Evolutionary conservation across 2,329 filamentous ascomycete species (phyloP).

Genomic region (Beauveria brongniartii): DNA sequence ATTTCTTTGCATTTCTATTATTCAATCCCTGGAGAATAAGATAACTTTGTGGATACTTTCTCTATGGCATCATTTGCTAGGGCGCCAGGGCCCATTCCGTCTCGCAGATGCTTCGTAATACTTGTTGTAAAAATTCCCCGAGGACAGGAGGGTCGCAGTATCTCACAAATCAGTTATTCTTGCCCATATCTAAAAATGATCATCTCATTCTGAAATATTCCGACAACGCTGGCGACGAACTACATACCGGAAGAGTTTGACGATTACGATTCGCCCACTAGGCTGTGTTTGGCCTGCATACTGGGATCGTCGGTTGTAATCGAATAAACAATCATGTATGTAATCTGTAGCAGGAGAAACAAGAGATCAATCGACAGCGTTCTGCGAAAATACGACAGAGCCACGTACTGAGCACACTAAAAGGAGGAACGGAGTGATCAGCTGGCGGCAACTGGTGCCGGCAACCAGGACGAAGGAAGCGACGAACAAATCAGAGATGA

Average conservation of each 20-base stretch:
- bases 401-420: background rate
- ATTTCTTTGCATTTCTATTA: conserved; percentile 3
- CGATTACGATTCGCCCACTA: too few relatives aligned
- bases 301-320: background rate
- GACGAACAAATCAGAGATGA: too few relatives aligned
- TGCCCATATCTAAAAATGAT: background rate
- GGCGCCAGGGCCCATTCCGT: background rate
- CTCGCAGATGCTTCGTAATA: background rate
- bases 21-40: background rate
- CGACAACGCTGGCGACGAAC: background rate
- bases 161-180: background rate
- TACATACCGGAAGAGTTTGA: background rate
- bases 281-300: background rate
- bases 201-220: background rate
- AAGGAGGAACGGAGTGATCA: background rate
- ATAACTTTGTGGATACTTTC: background rate
- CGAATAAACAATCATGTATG: background rate
- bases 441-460: background rate
- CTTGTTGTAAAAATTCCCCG: too few relatives aligned
- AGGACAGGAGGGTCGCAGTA: background rate
- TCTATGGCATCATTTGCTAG: background rate
- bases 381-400: background rate
- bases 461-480: background rate
- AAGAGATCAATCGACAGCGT: background rate
- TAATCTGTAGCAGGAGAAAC: too few relatives aligned